phyloP scores from a whole-genome alignment of 176 grass and related monocot species.

The Aegilops bicornis region DNA sequence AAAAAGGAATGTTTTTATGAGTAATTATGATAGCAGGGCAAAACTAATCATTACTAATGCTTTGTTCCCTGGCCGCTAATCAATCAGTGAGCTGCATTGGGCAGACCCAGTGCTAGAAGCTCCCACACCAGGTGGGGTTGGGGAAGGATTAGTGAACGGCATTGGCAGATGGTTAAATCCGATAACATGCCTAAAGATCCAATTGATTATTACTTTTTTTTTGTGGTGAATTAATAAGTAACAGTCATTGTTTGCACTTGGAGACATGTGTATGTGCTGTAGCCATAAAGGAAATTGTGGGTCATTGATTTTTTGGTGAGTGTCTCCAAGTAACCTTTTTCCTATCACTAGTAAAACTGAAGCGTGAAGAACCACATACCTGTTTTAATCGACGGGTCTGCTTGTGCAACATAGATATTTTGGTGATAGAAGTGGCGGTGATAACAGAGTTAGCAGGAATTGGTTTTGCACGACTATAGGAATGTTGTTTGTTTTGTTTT shows the following conservation, averaged over 20 bases:
- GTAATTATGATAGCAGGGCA: background rate
- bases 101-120: too few relatives aligned
- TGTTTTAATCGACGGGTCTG: background rate
- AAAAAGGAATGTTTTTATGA: background rate
- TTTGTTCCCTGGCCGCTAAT: background rate
- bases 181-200: background rate
- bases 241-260: background rate
- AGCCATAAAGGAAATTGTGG: background rate
- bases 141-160: too few relatives aligned
- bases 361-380: background rate
- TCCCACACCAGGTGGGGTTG: too few relatives aligned
- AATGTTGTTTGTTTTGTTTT: background rate
- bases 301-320: background rate
- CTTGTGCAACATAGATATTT: background rate
- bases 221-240: background rate
- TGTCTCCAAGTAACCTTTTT: background rate
- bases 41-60: background rate
- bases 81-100: background rate
- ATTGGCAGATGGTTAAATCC: background rate
- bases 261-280: background rate
- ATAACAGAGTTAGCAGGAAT: background rate
- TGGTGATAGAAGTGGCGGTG: background rate
- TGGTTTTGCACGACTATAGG: background rate
- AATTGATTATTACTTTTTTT: background rate
- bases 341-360: background rate